Base-by-base conservation (phyloP, 805 yeast genomes). In the Candida koratica region DNA sequence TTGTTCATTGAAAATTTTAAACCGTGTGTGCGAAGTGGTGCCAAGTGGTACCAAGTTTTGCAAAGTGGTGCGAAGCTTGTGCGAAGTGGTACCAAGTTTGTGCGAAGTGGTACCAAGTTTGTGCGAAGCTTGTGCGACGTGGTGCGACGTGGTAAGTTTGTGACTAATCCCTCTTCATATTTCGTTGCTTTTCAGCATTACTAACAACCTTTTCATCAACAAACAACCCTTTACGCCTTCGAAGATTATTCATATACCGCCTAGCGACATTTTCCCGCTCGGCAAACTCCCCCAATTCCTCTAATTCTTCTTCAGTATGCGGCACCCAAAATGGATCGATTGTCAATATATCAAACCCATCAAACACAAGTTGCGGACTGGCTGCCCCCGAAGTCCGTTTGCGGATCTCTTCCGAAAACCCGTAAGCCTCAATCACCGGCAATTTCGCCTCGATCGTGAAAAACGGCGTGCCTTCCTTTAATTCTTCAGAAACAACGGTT, bases 281-380 rank as follows among this genome's bases (percentile, higher is more conserved):
- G 1, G 96, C 95, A 46, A 76, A 75, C 45, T 86, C 96, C 17
- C 99, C 99, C 29, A 86, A 66, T 40, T 87, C 94, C 56, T 93
- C 97, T 30, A 93, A 61, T 57, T 93, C 98, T 56, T 88, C 97
- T 49, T 86, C 97, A 0, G 98, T 93, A 3, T 93, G 85, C 10
- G 99, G 99, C 11, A 93, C 95, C 99, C 99, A 93, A 69, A 84
- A 93, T 29, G 99, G 99, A 67, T 93, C 97, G 46, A 83, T 75
- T 45, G 88, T 95, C 34, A 90, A 75, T 44, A 81, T 66, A 51
- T 88, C 93, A 55, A 75, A 93, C 1, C 97, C 97, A 18, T 84
- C 74, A 52, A 90, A 93, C 7, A 89, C 85, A 36, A 93, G 69
- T 58, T 93, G 98, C 0, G 99, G 98, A 50, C 85, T 83, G 2